These are phyloP conservation scores for Laetiporus sulphureus DNA, from an alignment of 1,284 basidiomycete genomes.

Conservation along the genomic window DNA sequence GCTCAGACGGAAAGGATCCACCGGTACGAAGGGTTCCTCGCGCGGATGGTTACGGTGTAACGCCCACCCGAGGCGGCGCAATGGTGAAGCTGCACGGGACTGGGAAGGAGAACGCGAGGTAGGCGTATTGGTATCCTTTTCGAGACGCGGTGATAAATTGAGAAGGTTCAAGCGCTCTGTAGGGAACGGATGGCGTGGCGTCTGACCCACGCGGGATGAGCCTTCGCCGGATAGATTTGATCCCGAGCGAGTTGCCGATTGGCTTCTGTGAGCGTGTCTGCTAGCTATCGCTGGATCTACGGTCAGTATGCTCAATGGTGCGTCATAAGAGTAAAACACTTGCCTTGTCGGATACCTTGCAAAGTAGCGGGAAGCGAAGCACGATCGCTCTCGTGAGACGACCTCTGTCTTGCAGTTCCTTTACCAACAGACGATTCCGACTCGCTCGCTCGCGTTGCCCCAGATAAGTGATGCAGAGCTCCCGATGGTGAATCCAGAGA, in stretches of 20 bases:
- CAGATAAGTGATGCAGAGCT: constrained; percentile 14
- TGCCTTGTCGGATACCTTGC: constrained; percentile 27
- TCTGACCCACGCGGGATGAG: constrained; percentile 9
- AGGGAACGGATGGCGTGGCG: constrained; percentile 12
- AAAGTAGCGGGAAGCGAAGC: constrained; percentile 24
- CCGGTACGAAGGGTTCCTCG: constrained; percentile 44
- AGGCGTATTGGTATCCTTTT: constrained; percentile 19
- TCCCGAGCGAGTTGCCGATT: constrained; percentile 17
- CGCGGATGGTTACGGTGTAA: constrained; percentile 33
- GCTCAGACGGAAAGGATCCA: constrained; percentile 37
- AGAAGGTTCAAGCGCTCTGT: constrained; percentile 12
- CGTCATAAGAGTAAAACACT: neutral
- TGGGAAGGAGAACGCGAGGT: constrained; percentile 27
- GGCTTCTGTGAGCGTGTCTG: constrained; percentile 13
- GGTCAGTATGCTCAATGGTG: neutral
- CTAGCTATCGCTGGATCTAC: constrained; percentile 11
- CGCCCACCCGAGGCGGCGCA: constrained; percentile 30
- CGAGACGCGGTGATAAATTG: constrained; percentile 13
- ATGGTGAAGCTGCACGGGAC: constrained; percentile 38
- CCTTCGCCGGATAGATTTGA: constrained; percentile 19
- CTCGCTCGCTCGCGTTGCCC: constrained; percentile 15
- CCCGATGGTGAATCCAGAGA: constrained; percentile 20
- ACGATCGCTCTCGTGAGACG: constrained; percentile 36
- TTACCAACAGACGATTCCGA: constrained; percentile 26
- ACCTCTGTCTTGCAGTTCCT: constrained; percentile 29